Base-by-base conservation (phyloP, 2,329 filamentous ascomycete genomes). In the Ascosphaera aggregata region DNA sequence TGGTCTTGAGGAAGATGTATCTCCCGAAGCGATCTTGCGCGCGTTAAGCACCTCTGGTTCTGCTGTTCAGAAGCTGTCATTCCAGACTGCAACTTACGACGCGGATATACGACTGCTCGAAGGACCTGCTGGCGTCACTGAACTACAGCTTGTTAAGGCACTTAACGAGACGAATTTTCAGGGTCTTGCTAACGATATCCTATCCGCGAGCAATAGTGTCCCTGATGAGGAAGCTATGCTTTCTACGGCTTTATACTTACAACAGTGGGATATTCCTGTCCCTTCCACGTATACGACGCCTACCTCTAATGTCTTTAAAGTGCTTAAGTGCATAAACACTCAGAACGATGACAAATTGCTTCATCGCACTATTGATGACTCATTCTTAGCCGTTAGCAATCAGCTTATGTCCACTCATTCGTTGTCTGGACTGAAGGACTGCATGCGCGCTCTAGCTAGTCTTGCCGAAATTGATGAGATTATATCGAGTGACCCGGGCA, bases 61-160 rank as follows among this genome's bases (percentile, higher is more conserved):
- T 47, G 85, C 85, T 0, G 65, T 75, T 38, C 92, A 91, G 51
- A 86, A 80, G 45, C 66, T 98, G 15, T 76, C 89, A 18, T 93
- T 95, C 48, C 76, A 86, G 42, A 82, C 85, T 22, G 89, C 89
- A 27, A 78, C 85, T 46, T 81, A 91, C 47, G 86, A 98, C 53
- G 86, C 78, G 46, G 74, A 86, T 43, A 68, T 94, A 47, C 72
- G 76, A 20, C 63, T 65, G 19, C 59, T 65, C 16, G 67, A 76
- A 41, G 56, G 65, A 18, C 58, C 64, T 3, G 66, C 71, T 2
- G 56, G 64, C 8, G 48, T 62, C 1, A 80, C 85, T 51, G 68
- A 69, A 0, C 64, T 74, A 42, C 77, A 75, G 4, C 64, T 93
- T 9, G 67, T 93, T 2, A 74, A 73, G 42, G 80, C 82, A 2